Base-by-base conservation (phyloP, 2,329 filamentous ascomycete genomes). In the Pyrenophora teres region DNA sequence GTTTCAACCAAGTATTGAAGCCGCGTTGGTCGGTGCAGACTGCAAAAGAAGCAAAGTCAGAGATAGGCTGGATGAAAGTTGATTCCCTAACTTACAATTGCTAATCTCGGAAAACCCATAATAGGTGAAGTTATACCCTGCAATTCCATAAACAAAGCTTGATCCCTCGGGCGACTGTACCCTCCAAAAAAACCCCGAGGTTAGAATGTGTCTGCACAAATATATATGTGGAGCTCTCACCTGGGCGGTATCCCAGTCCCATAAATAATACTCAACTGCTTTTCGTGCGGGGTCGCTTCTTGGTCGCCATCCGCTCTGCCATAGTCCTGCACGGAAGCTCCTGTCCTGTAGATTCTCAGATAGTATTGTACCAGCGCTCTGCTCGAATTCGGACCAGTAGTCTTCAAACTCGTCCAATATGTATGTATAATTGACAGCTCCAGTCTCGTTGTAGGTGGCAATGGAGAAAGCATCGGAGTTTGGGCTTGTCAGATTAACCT, bases 221-320 rank as follows among this genome's bases (percentile, higher is more conserved):
- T 25, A 5, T 2, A 4, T 18, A 1, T 8, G 8, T 2, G 2
- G 8, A 0, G 9, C 6, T 18, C 41, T 19, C 25, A 54, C 52
- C 25, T 54, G 81, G 1, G 82, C 78, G 36, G 79, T 78, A 59
- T 88, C 86, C 74, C 80, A 88, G 53, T 87, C 71, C 64, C 69
- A 81, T 35, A 76, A 65, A 74, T 77, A 84, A 81, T 84, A 89
- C 50, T 89, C 86, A 1, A 83, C 78, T 0, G 85, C 83, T 50
- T 85, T 81, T 2, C 77, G 78, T 12, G 78, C 73, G 74, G 81
- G 80, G 44, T 86, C 77, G 46, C 76, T 77, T 46, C 76, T 78
- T 0, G 85, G 83, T 45, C 82, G 83, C 85, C 86, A 89, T 1
- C 82, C 85, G 0, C 80, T 80, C n/a, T 86, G 65, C 8, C 77